phyloP scores from a whole-genome alignment of 2,329 filamentous ascomycete genomes.

The Ceratocystis alfenasii region DNA sequence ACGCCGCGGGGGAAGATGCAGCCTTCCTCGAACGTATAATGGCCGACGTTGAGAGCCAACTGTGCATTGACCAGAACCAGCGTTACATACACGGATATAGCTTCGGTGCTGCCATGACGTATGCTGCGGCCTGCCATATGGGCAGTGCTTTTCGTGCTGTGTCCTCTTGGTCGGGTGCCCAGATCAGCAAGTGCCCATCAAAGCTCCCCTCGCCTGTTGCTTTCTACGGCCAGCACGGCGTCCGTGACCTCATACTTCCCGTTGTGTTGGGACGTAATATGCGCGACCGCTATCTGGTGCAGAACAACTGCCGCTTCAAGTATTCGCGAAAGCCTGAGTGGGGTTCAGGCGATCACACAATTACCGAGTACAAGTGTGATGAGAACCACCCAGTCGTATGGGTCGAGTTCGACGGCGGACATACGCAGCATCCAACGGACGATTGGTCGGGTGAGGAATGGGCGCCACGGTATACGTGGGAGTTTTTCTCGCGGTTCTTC shows the following conservation, averaged over 20 bases:
- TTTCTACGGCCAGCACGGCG: constrained; percentile 32
- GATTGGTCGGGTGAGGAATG: constrained; percentile 11
- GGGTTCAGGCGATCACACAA: constrained; percentile 24
- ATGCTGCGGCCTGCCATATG: constrained; percentile 32
- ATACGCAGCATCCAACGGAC: constrained; percentile 19
- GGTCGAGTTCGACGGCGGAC: constrained; percentile 25
- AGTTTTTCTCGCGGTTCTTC: constrained; percentile 22
- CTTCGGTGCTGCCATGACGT: constrained; percentile 35
- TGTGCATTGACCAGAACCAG: constrained; percentile 34
- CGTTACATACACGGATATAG: constrained; percentile 36
- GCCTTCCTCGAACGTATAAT: constrained; percentile 33
- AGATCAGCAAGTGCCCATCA: constrained; percentile 28
- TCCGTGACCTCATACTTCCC: constrained; percentile 29
- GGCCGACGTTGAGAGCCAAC: constrained; percentile 30
- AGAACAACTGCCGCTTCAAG: constrained; percentile 29
- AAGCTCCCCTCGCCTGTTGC: constrained; percentile 29
- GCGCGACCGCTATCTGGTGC: constrained; percentile 29
- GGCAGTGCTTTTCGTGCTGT: constrained; percentile 31
- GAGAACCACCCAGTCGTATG: constrained; percentile 27
- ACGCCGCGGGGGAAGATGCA: constrained; percentile 33
- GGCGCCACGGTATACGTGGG: constrained; percentile 18
- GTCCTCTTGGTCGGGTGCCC: constrained; percentile 27
- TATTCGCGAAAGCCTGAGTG: constrained; percentile 24
- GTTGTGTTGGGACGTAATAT: constrained; percentile 28
- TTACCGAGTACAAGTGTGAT: constrained; percentile 27